phyloP scores from a whole-genome alignment of 1,139 yeast species.

The Sugiyamaella novakii region DNA sequence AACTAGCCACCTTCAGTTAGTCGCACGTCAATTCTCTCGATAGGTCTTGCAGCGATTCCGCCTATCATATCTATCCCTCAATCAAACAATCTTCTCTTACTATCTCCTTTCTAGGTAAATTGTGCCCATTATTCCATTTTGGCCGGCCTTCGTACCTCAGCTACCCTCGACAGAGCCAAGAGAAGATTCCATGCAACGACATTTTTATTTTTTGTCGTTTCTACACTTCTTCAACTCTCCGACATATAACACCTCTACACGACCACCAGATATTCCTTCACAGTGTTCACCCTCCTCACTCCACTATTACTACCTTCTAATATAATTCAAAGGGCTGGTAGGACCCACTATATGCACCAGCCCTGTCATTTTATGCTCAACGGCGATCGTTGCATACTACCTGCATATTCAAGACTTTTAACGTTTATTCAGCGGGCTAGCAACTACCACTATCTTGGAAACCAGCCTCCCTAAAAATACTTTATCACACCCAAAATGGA shows the following conservation, averaged over 20 bases:
- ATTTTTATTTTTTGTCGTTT: too few relatives aligned
- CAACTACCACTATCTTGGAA: slow-evolving; percentile 4
- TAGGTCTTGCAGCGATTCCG: slow-evolving; percentile 4
- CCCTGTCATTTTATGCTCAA: slow-evolving; percentile 9
- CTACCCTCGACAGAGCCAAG: too few relatives aligned
- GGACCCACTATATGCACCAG: slow-evolving; percentile 6
- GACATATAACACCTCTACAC: too few relatives aligned
- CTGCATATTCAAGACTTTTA: slow-evolving; percentile 2
- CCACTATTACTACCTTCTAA: neutral
- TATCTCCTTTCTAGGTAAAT: too few relatives aligned
- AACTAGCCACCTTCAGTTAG: neutral
- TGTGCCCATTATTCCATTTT: too few relatives aligned
- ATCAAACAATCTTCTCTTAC: neutral
- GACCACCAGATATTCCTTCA: too few relatives aligned
- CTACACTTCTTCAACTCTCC: too few relatives aligned
- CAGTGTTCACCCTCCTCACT: neutral
- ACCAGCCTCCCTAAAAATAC: slow-evolving; percentile 3
- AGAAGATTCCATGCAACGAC: too few relatives aligned
- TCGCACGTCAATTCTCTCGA: neutral
- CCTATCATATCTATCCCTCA: too few relatives aligned
- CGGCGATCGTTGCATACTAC: slow-evolving; percentile 8
- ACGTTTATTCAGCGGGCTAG: slow-evolving; percentile 13
- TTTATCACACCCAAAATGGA: too few relatives aligned
- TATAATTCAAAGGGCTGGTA: slow-evolving; percentile 14
- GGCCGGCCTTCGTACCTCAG: too few relatives aligned